A percentile compares a stretch with the other conserved stretches of the same genome.
Evolutionary conservation across 345 rosid genomes (phyloP).

Genomic region (Pistacia atlantica): DNA sequence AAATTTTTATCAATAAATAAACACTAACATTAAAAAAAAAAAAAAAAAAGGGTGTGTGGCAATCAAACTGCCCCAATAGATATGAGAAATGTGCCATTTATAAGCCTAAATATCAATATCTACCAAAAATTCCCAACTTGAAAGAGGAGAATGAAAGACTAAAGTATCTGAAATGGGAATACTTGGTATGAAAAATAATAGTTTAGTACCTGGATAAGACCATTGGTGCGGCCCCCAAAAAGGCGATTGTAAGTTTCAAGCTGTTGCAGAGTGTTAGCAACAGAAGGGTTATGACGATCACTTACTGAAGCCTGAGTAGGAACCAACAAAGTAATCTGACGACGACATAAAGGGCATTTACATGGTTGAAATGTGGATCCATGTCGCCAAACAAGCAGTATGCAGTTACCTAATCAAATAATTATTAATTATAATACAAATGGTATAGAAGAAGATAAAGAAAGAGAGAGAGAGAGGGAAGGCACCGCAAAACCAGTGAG

Average conservation of each 20-base stretch:
- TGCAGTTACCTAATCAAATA: constrained; percentile 60
- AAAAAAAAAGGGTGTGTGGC: too few relatives aligned
- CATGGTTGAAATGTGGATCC: constrained; percentile 73
- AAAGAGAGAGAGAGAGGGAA: background rate
- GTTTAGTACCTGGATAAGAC: constrained; percentile 61
- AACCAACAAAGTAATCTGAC: constrained; percentile 76
- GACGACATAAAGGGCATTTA: constrained; percentile 89
- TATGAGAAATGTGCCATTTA: too few relatives aligned
- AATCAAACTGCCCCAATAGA: too few relatives aligned
- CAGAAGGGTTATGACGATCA: constrained; percentile 43
- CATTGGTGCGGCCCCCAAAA: constrained; percentile 54
- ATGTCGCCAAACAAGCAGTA: constrained; percentile 85
- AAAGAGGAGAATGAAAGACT: background rate
- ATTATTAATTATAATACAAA: background rate
- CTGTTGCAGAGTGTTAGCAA: constrained; percentile 50
- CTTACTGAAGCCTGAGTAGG: constrained; percentile 62
- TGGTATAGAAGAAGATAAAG: background rate
- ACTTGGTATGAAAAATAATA: too few relatives aligned
- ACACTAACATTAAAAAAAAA: too few relatives aligned
- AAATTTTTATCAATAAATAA: too few relatives aligned
- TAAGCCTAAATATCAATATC: too few relatives aligned
- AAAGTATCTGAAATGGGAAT: background rate
- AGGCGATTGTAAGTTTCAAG: constrained; percentile 73
- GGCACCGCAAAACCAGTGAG: constrained; percentile 96
- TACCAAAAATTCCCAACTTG: too few relatives aligned